Evolutionary conservation across 345 rosid genomes (phyloP).

Genomic region (Citrus mangshanensis): DNA sequence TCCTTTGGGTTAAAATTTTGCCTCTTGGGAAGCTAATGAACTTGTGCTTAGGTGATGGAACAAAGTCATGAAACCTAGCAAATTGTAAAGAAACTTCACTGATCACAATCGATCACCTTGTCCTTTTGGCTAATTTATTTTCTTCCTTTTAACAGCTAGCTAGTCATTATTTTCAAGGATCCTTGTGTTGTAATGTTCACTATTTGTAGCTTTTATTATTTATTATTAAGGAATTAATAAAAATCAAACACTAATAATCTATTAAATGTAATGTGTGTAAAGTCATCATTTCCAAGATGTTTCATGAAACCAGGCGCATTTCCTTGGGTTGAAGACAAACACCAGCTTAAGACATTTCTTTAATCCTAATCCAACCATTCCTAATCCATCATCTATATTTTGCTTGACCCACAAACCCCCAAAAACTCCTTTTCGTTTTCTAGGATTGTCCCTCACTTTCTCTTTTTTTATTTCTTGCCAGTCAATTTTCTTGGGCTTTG

Average conservation of each 20-base stretch:
- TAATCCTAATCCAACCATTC: slow-evolving; percentile 46
- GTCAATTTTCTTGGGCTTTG: slow-evolving; percentile 30
- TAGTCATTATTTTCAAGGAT: slow-evolving; percentile 1
- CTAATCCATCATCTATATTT: slow-evolving; percentile 9
- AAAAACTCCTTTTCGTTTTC: slow-evolving; percentile 10
- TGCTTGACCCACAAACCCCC: slow-evolving; percentile 32
- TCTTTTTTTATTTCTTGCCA: slow-evolving; percentile 11
- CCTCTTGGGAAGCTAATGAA: slow-evolving; percentile 13
- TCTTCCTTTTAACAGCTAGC: slow-evolving; percentile 2
- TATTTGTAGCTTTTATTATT: background rate
- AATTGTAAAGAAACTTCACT: slow-evolving; percentile 20
- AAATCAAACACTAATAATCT: background rate
- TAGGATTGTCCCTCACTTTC: background rate
- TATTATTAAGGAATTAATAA: background rate
- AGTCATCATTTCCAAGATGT: slow-evolving; percentile 45
- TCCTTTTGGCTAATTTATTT: background rate
- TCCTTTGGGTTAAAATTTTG: slow-evolving; percentile 12
- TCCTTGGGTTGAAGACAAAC: slow-evolving; percentile 34
- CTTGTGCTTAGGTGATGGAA: slow-evolving; percentile 23
- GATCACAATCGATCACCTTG: slow-evolving; percentile 10
- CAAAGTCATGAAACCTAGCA: slow-evolving; percentile 9
- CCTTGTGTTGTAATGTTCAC: background rate
- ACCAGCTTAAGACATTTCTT: slow-evolving; percentile 43
- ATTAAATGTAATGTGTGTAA: background rate
- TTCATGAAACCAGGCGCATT: slow-evolving; percentile 43